A percentile compares a stretch with the other conserved stretches of the same genome.
phyloP scores from a whole-genome alignment of 2,329 filamentous ascomycete species.

The Exophiala sideris region DNA sequence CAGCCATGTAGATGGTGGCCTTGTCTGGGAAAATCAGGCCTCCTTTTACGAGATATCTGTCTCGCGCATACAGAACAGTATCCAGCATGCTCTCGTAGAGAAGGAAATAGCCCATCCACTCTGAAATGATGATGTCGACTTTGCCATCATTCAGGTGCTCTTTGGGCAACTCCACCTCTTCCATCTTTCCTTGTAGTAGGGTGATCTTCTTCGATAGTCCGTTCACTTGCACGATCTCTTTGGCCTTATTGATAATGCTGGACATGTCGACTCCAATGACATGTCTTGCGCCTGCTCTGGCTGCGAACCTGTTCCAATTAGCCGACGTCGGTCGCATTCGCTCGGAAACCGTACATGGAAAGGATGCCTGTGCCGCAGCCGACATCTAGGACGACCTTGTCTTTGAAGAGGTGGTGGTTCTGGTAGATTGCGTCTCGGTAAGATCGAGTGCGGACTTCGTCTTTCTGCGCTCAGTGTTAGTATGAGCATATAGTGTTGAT shows the following conservation, averaged over 20 bases:
- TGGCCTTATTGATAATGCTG: slow-evolving; percentile 97
- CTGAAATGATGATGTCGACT: slow-evolving; percentile 98
- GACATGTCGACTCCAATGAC: slow-evolving; percentile 99
- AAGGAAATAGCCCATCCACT: slow-evolving; percentile 99
- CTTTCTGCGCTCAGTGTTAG: slow-evolving; percentile 41
- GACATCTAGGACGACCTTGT: slow-evolving; percentile 92
- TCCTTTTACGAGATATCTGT: slow-evolving; percentile 80
- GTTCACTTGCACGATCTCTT: slow-evolving; percentile 88
- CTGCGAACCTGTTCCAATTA: slow-evolving; percentile 72
- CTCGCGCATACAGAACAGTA: slow-evolving; percentile 93
- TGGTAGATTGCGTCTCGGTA: slow-evolving; percentile 98
- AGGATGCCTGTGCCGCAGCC: slow-evolving; percentile 97
- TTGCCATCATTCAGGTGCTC: slow-evolving; percentile 55
- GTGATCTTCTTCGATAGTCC: slow-evolving; percentile 95
- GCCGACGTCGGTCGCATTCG: slow-evolving; percentile 4
- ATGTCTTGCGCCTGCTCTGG: slow-evolving; percentile 93
- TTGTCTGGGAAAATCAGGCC: slow-evolving; percentile 98
- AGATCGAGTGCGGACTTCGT: slow-evolving; percentile 92
- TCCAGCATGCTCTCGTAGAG: slow-evolving; percentile 99
- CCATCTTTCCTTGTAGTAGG: slow-evolving; percentile 98
- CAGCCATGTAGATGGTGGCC: slow-evolving; percentile 93
- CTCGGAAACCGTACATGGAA: slow-evolving; percentile 68
- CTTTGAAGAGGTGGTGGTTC: slow-evolving; percentile 90
- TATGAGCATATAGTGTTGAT: slow-evolving; percentile 10
- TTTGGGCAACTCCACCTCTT: slow-evolving; percentile 90